Percentiles rank a stretch among this genome's conserved stretches.
Conservation (phyloP, 805 yeast genomes). For the Zygosaccharomyces siamensis region DNA sequence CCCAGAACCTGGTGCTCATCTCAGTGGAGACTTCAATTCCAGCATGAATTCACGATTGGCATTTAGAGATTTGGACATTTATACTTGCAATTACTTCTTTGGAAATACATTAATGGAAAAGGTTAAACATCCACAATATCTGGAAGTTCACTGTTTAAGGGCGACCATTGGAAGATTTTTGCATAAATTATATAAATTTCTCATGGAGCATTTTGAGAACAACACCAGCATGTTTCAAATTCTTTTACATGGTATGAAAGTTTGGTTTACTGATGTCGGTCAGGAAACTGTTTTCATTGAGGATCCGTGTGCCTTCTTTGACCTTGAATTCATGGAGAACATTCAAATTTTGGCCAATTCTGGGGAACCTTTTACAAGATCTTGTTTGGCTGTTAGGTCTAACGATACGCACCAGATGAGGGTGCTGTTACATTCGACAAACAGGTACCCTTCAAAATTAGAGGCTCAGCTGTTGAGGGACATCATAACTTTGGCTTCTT, state of each 20-base stretch:
- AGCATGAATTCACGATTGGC: constrained; percentile 51
- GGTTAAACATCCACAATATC: constrained; percentile 40
- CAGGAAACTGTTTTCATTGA: constrained; percentile 57
- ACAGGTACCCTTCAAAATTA: constrained; percentile 60
- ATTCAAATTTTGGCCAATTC: constrained; percentile 61
- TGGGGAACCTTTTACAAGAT: constrained; percentile 69
- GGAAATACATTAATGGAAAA: constrained; percentile 49
- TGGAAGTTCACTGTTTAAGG: constrained; percentile 55
- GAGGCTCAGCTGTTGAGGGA: constrained; percentile 63
- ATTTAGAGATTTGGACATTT: constrained; percentile 56
- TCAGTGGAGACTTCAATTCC: constrained; percentile 34
- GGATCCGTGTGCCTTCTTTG: constrained; percentile 49
- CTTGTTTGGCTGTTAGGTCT: constrained; percentile 68
- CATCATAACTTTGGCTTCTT: constrained; percentile 57
- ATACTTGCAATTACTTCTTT: constrained; percentile 61
- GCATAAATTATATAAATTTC: constrained; percentile 49
- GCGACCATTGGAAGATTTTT: constrained; percentile 56
- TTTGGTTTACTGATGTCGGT: constrained; percentile 81
- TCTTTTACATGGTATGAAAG: constrained; percentile 57
- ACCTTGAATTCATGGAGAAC: constrained; percentile 51
- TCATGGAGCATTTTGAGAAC: constrained; percentile 50
- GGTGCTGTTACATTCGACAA: constrained; percentile 63
- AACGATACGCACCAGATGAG: constrained; percentile 73
- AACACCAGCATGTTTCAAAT: constrained; percentile 60
- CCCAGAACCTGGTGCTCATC: constrained; percentile 33